These are phyloP conservation scores for Calonectria crousiana DNA, from an alignment of 2,329 filamentous ascomycete genomes.

Conservation along the genomic window DNA sequence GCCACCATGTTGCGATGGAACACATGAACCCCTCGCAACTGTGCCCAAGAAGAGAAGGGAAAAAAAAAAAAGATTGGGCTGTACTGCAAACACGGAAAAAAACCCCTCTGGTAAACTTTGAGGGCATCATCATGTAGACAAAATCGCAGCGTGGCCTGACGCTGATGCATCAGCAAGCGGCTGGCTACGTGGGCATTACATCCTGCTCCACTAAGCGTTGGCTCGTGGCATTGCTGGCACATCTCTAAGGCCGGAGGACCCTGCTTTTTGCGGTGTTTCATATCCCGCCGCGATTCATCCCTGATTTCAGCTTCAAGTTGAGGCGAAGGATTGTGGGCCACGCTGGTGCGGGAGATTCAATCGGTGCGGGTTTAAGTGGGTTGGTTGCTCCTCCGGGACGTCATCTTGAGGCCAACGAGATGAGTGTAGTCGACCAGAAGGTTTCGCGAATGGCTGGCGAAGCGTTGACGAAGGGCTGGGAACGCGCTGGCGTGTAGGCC, in stretches of 20 bases:
- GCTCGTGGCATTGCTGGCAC: constrained; percentile 39
- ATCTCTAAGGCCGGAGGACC: constrained; percentile 12
- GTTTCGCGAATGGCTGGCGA: constrained; percentile 14
- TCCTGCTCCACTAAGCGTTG: constrained; percentile 37
- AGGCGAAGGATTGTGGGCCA: constrained; percentile 39
- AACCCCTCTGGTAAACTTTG: constrained; percentile 22
- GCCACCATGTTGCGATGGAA: constrained; percentile 5
- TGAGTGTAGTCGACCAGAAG: constrained; percentile 6
- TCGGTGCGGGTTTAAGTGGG: constrained; percentile 20
- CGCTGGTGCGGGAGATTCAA: constrained; percentile 32
- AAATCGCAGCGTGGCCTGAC: constrained; percentile 40
- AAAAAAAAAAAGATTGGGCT: constrained; percentile 8
- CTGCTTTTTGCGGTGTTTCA: constrained; percentile 27
- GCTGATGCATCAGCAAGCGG: constrained; percentile 36
- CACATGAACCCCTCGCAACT: constrained; percentile 9
- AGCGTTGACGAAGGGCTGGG: constrained; percentile 3
- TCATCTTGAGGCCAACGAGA: constrained; percentile 24
- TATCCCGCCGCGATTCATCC: constrained; percentile 30
- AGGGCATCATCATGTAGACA: constrained; percentile 30
- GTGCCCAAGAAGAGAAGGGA: background rate
- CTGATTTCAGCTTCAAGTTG: constrained; percentile 38
- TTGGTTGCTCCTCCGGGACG: constrained; percentile 3
- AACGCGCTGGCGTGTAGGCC: constrained; percentile 6
- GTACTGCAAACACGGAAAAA: constrained; percentile 28
- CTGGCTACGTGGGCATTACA: constrained; percentile 34